Conservation (phyloP, 306 rosid genomes). For the Begonia masoniana region DNA sequence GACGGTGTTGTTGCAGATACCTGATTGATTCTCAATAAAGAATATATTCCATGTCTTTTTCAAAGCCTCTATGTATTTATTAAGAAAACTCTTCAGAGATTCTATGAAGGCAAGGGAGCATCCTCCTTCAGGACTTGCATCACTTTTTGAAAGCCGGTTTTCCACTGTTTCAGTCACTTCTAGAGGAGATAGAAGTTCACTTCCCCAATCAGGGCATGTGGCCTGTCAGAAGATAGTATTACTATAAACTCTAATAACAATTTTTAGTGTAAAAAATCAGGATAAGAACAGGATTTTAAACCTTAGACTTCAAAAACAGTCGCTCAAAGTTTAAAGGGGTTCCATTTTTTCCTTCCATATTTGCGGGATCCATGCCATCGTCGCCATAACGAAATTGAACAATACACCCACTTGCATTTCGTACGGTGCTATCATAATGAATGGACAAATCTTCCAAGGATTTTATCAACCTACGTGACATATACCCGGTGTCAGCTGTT, state of each 20-base stretch:
- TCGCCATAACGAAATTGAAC: constrained; percentile 90
- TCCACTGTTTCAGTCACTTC: constrained; percentile 39
- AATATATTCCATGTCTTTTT: constrained; percentile 16
- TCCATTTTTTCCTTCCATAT: constrained; percentile 86
- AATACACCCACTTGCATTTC: constrained; percentile 62
- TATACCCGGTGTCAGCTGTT: constrained; percentile 97
- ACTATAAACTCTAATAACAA: neutral
- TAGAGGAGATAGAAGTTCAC: constrained; percentile 44
- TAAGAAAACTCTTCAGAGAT: constrained; percentile 45
- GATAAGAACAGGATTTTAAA: constrained; percentile 15
- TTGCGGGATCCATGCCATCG: constrained; percentile 93
- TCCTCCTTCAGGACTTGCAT: constrained; percentile 39
- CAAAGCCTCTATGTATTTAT: constrained; percentile 22
- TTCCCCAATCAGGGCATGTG: constrained; percentile 44
- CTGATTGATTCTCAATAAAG: constrained; percentile 11
- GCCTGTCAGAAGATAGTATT: constrained; percentile 33
- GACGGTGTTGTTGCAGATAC: neutral
- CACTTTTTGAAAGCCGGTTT: constrained; percentile 40
- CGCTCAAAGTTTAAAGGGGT: constrained; percentile 77
- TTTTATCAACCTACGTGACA: constrained; percentile 91
- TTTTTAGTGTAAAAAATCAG: constrained; percentile 3
- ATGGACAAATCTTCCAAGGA: constrained; percentile 72
- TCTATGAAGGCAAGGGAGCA: constrained; percentile 40
- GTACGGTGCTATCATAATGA: constrained; percentile 75
- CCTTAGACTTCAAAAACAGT: constrained; percentile 68